Percentiles rank a stretch among this genome's conserved stretches.
phyloP scores from a whole-genome alignment of 2,329 filamentous ascomycete genomes.

The Thelonectria olida region DNA sequence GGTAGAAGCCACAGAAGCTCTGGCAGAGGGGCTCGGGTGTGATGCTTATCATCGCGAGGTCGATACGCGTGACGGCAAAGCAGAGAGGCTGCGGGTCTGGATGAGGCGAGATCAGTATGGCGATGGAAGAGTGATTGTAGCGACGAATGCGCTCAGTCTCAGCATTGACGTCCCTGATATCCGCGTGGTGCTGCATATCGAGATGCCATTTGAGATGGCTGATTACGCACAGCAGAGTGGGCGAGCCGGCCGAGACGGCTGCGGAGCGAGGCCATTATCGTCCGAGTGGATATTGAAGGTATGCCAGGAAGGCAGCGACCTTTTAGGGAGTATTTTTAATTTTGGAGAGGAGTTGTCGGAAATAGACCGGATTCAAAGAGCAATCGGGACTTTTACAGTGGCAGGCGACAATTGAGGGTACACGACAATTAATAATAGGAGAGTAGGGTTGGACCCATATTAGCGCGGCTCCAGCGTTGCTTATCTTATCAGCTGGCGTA shows the following conservation, averaged over 20 bases:
- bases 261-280: slow-evolving; percentile 11
- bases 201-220: slow-evolving; percentile 12
- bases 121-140: slow-evolving; percentile 12
- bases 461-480: too few species aligned
- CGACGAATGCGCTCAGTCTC: slow-evolving; percentile 11
- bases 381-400: too few species aligned
- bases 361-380: too few species aligned
- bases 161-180: slow-evolving; percentile 15
- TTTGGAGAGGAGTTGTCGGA: too few species aligned
- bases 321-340: too few species aligned
- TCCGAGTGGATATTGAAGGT: background rate
- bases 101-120: slow-evolving; percentile 13
- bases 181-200: slow-evolving; percentile 12
- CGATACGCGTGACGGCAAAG: background rate
- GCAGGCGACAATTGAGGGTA: too few species aligned
- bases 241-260: slow-evolving; percentile 16
- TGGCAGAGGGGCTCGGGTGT: background rate
- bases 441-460: too few species aligned
- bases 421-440: too few species aligned
- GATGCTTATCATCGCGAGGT: slow-evolving; percentile 9
- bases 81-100: slow-evolving; percentile 6
- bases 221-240: slow-evolving; percentile 23
- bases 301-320: background rate
- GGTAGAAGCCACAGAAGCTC: background rate
- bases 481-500: too few species aligned